Base-by-base conservation (phyloP, 495 filamentous ascomycete species). In the Lophiotrema nucula region DNA sequence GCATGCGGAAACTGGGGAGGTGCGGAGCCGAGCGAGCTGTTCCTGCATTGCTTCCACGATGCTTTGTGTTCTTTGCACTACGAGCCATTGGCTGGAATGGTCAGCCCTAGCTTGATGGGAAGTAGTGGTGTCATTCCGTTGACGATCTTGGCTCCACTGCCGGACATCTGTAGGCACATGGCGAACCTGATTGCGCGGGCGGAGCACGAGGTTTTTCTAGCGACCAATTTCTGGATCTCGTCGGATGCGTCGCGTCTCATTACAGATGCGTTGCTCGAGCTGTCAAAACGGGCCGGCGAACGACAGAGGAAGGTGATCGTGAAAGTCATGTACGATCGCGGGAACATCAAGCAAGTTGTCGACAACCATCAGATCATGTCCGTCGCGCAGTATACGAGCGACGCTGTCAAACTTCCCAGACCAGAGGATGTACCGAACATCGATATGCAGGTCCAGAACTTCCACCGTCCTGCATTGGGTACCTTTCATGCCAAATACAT, bases 401-500 rank as follows among this genome's bases (percentile, higher is more conserved):
- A 74, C 31, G 70, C 81, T 35, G 77, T 92, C 4, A 73, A 75
- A 23, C 69, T 92, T 4, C 88, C 88, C 0, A 47, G 75, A 0
- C 71, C 80, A 0, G 69, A 78, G 12, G 84, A 89, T 46, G 84
- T 90, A 4, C 87, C 87, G 0, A 78, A 88, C 58, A 69, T 90
- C 24, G 84, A 90, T 64, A 68, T 92, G 44, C 74, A 88, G 65
- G 86, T 89, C 12, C 78, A 88, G 49, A 90, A 88, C 65, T 89
- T 79, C 65, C 88, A 92, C 58, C 77, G 77, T n/a, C 83, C 85
- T 0, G 66, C 86, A 0, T 70, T 92, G 42, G 88, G 88, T 2
- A 92, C 88, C 0, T 87, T 90, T 37, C 88, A 92, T 69, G 74
- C 83, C 49, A 92, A 92, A 60, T 89, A 86, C 65, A 84, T 88